Evolutionary conservation across 1,139 yeast genomes (phyloP).

Genomic region (Meyerozyma guilliermondii): DNA sequence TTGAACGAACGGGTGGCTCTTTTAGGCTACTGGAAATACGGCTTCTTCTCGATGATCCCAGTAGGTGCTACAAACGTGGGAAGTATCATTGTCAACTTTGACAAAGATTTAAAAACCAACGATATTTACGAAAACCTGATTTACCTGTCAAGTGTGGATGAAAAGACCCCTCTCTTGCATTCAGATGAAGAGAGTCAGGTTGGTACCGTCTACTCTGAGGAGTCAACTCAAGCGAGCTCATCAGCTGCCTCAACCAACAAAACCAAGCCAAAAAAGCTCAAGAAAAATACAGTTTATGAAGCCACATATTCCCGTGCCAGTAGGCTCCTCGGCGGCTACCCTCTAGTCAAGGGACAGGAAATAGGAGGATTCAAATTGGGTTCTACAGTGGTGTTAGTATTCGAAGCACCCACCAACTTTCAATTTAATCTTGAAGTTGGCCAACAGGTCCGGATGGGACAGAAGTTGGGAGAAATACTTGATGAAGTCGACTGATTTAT

Average conservation of each 20-base stretch:
- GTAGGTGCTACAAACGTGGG: slow-evolving; percentile 99
- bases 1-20: slow-evolving; percentile 93
- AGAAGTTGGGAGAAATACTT: slow-evolving; percentile 55
- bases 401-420: slow-evolving; percentile 87
- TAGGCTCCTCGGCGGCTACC: slow-evolving; percentile 77
- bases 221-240: slow-evolving; percentile 12
- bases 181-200: slow-evolving; percentile 30
- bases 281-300: slow-evolving; percentile 84
- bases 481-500: neutral
- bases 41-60: slow-evolving; percentile 97
- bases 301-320: slow-evolving; percentile 88
- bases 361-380: slow-evolving; percentile 98
- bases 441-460: slow-evolving; percentile 81
- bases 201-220: slow-evolving; percentile 12
- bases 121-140: slow-evolving; percentile 56
- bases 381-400: slow-evolving; percentile 89
- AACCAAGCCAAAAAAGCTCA: slow-evolving; percentile 32
- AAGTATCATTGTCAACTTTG: slow-evolving; percentile 86
- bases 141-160: slow-evolving; percentile 26
- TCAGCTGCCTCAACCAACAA: slow-evolving; percentile 13
- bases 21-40: slow-evolving; percentile 94
- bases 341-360: slow-evolving; percentile 86
- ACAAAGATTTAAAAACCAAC: slow-evolving; percentile 84
- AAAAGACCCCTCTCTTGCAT: slow-evolving; percentile 29
- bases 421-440: slow-evolving; percentile 66